Base-by-base conservation (phyloP, 805 yeast genomes). In the Ogataea thermomethanolica region DNA sequence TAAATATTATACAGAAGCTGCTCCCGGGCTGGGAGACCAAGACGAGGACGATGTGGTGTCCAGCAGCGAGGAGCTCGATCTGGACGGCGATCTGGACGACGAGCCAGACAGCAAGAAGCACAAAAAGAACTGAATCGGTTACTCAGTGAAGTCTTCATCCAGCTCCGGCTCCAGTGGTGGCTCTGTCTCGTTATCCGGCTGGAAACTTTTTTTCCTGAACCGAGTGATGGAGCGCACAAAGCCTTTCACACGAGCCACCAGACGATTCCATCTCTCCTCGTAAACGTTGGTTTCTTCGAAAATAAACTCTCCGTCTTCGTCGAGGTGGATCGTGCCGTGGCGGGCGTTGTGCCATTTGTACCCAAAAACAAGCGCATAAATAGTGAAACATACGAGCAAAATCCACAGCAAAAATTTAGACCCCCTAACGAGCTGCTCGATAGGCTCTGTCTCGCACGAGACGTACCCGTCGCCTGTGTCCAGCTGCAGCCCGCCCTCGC, bases 271-370 rank as follows among this genome's bases (percentile, higher is more conserved):
- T 17, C 20, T 17, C 20, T 17, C 20, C 20, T 17, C 20, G 5
- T 17, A 17, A 17, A 17, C 5, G 38, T 66, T 62, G 28, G 43
- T 33, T 29, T 51, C 55, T 48, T 74, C 69, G 34, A 59, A 43
- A 11, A 48, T 51, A 31, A 57, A 44, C 24, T 44, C 48, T 44
- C 73, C 83, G 9, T 79, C 86, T 20, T 79, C 86, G 29, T 85
- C 93, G 36, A 88, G 70, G 45, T 90, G 70, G 47, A 88, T 88
- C 57, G 82, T 91, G 13, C 95, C 95, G 56, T 82, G 79, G 47
- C 80, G 71, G 33, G 71, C 41, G 17, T 49, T 46, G 39, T 51
- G 53, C 30, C 46, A 33, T n/a, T 45, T 45, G 48, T 48, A 51
- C 8, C 33, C 42, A 21, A 54, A 48, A 61, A 56, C 74, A 67